Conservation (phyloP, 75 land plant genomes). For the Pinus albicaulis region DNA sequence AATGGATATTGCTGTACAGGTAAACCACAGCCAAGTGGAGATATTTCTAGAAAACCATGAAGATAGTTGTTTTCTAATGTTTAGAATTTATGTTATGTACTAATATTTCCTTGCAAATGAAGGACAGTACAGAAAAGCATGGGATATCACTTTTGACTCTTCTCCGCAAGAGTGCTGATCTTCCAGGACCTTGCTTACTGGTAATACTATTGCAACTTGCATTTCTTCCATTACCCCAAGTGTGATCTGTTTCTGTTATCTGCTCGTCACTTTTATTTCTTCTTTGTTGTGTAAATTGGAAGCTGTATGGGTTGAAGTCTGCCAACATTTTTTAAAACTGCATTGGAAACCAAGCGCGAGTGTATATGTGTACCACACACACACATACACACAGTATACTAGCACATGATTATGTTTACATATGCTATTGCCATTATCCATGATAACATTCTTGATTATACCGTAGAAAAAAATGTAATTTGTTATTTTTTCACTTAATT, state of each 20-base stretch:
- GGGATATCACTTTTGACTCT: slow-evolving; percentile 96
- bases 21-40: slow-evolving; percentile 13
- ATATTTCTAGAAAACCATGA: not conserved
- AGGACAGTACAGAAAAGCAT: slow-evolving; percentile 93
- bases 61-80: not conserved
- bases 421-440: too few relatives aligned
- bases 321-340: not conserved
- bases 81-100: slow-evolving; percentile 11
- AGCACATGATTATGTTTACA: too few relatives aligned
- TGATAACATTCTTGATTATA: too few relatives aligned
- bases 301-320: not conserved
- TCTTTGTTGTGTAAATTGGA: not conserved
- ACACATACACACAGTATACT: not conserved
- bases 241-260: not conserved
- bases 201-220: slow-evolving; percentile 32
- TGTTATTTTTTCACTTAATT: too few relatives aligned
- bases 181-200: slow-evolving; percentile 81
- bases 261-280: not conserved
- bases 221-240: not conserved
- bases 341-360: not conserved
- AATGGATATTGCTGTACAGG: slow-evolving; percentile 91
- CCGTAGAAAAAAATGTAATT: too few relatives aligned
- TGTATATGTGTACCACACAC: not conserved
- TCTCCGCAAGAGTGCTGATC: slow-evolving; percentile 66
- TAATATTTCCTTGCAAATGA: slow-evolving; percentile 35